Evolutionary conservation across 1,139 yeast genomes (phyloP).

Genomic region (Taiozyma sp.): DNA sequence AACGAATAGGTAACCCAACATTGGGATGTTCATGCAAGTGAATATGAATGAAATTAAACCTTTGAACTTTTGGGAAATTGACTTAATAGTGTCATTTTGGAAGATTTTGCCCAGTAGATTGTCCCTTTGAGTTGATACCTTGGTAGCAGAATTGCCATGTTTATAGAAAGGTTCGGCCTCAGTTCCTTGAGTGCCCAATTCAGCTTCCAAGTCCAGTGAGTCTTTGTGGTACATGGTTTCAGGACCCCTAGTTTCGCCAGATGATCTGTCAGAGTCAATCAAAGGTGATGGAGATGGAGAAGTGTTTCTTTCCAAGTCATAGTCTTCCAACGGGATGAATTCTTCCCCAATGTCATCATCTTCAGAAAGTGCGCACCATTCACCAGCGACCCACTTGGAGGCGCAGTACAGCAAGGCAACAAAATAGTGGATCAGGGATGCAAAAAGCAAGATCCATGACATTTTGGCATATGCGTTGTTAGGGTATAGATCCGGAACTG

Average conservation of each 20-base stretch:
- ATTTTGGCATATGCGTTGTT: slow-evolving; percentile 65
- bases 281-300: slow-evolving; percentile 18
- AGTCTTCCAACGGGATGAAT: slow-evolving; percentile 24
- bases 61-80: slow-evolving; percentile 34
- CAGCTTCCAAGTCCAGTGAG: slow-evolving; percentile 4
- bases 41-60: slow-evolving; percentile 36
- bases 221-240: slow-evolving; percentile 5
- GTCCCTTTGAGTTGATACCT: slow-evolving; percentile 24
- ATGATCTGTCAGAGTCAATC: slow-evolving; percentile 13
- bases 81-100: slow-evolving; percentile 26
- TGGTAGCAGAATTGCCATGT: slow-evolving; percentile 1
- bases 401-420: slow-evolving; percentile 43
- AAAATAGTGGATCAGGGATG: slow-evolving; percentile 47
- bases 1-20: slow-evolving; percentile 54
- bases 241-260: slow-evolving; percentile 8
- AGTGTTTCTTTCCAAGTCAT: slow-evolving; percentile 16
- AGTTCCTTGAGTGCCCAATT: not conserved
- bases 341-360: slow-evolving; percentile 24
- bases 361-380: slow-evolving; percentile 13
- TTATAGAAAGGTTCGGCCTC: slow-evolving; percentile 3
- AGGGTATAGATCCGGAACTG: slow-evolving; percentile 70
- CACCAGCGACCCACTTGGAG: slow-evolving; percentile 35
- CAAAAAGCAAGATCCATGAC: slow-evolving; percentile 52
- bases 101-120: slow-evolving; percentile 28
- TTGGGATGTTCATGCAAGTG: slow-evolving; percentile 54